Evolutionary conservation across 192 early-diverging fungal genomes (phyloP), one percentile per base, ranked within the genome.

Genomic region (Coemansia guatemalensis): DNA sequence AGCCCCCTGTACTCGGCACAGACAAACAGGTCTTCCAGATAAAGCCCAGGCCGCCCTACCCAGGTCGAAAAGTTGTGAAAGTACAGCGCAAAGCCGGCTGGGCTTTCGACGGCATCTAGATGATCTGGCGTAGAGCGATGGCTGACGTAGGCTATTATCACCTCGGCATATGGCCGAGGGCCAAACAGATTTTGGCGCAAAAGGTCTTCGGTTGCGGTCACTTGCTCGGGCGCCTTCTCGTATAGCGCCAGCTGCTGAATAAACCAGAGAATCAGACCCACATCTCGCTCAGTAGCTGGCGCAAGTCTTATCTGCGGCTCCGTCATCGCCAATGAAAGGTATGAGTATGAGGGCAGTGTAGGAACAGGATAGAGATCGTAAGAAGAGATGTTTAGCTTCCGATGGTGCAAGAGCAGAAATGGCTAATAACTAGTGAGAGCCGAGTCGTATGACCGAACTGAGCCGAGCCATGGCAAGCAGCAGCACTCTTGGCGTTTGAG

Each of bases 11-110:
- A 88, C 64, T 86, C 86, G 26, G 69, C 59, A 21, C 69, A 41
- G 14, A 96, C 89, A 76, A 85, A 92, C 25, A 96, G 80, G 68
- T 94, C 94, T 66, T 94, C 94, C 8, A 96, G 80, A 68, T 96
- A 94, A 21, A 96, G 72, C 9, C 92, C 94, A 0, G 90, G 91
- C 23, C 75, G 62, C 0, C 85, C 91, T 14, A 84, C 60, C 77
- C 88, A 92, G 1, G 91, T 91, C 20, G 85, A 88, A 64, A 89
- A 96, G 78, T 93, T 96, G 73, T 85, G 84, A 64, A 93, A 96
- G 63, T 87, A 96, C 52, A 96, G 80, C 6, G 92, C 90, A 67
- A 96, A 85, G 1, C 91, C 94, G 1, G 86, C 88, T 20, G 87
- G 85, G 60, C 77, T 71, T 56, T 77, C 50, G 21, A 62, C 64